phyloP scores from a whole-genome alignment of 495 filamentous ascomycete genomes.

The Trichoderma erinaceum region DNA sequence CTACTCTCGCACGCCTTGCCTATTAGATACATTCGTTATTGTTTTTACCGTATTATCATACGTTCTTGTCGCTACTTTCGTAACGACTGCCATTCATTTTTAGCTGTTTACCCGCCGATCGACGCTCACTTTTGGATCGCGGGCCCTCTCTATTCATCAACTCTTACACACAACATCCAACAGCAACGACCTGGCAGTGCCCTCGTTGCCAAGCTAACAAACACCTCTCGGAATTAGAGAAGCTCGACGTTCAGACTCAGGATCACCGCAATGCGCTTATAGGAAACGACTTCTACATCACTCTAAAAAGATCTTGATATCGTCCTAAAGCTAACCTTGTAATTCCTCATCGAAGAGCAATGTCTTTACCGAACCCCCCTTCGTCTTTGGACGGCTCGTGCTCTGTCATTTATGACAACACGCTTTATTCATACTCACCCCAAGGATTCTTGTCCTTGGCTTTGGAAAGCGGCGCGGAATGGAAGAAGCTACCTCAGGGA shows the following conservation, averaged over 20 bases:
- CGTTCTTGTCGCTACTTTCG: not conserved
- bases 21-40: not conserved
- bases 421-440: conserved; percentile 76
- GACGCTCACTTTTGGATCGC: not conserved
- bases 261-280: not conserved
- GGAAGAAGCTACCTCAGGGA: conserved; percentile 58
- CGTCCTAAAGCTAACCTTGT: not conserved
- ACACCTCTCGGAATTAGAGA: not conserved
- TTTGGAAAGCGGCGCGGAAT: conserved; percentile 61
- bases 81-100: conserved; percentile 8
- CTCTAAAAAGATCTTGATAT: not conserved
- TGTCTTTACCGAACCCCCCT: conserved; percentile 61
- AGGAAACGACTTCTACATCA: conserved; percentile 3
- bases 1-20: not conserved
- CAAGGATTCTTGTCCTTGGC: conserved; percentile 68
- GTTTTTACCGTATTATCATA: not conserved
- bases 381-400: conserved; percentile 67
- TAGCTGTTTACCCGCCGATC: not conserved
- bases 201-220: not conserved
- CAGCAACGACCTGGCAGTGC: not conserved
- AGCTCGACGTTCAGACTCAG: not conserved
- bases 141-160: not conserved
- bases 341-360: conserved; percentile 24
- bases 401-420: conserved; percentile 74
- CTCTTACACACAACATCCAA: not conserved